Evolutionary conservation across 768 basidiomycete genomes (phyloP).

Genomic region (Sutorius australiensis): DNA sequence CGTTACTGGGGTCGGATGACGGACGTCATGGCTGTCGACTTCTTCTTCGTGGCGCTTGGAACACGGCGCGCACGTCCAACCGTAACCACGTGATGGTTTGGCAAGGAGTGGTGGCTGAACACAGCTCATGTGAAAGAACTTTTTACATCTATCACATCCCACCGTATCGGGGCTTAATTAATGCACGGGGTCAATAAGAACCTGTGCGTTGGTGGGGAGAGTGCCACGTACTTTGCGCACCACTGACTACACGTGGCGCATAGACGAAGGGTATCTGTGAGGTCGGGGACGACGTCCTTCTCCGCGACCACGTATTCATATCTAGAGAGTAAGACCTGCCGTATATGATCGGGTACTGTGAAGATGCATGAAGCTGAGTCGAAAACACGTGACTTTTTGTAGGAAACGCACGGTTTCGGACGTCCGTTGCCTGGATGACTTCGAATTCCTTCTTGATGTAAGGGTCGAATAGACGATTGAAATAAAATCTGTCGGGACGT

Average conservation of each 20-base stretch:
- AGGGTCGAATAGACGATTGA: conserved; percentile 91
- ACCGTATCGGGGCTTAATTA: conserved; percentile 71
- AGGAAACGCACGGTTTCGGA: conserved; percentile 75
- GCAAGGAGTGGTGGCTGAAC: conserved; percentile 86
- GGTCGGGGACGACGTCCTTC: conserved; percentile 86
- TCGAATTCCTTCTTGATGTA: conserved; percentile 99
- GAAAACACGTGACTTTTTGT: conserved; percentile 20
- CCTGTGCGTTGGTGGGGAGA: conserved; percentile 10
- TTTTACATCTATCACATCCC: conserved; percentile 88
- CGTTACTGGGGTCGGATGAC: conserved; percentile 50
- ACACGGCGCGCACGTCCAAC: conserved; percentile 96
- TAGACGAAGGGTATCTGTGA: conserved; percentile 79
- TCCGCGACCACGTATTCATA: conserved; percentile 97
- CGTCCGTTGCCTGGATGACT: conserved; percentile 80
- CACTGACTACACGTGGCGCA: conserved; percentile 86
- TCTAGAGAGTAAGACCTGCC: conserved; percentile 68
- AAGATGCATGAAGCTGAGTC: conserved; percentile 8
- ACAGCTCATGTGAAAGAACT: conserved; percentile 92
- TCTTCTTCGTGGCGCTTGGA: conserved; percentile 83
- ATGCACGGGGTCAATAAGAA: conserved; percentile 23
- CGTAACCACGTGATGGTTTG: conserved; percentile 94
- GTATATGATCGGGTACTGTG: conserved; percentile 77
- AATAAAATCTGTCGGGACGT: conserved; percentile 93
- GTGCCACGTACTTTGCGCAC: conserved; percentile 73
- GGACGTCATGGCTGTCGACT: conserved; percentile 71